Conservation (phyloP, 345 rosid genomes). For the Syzygium aqueum region DNA sequence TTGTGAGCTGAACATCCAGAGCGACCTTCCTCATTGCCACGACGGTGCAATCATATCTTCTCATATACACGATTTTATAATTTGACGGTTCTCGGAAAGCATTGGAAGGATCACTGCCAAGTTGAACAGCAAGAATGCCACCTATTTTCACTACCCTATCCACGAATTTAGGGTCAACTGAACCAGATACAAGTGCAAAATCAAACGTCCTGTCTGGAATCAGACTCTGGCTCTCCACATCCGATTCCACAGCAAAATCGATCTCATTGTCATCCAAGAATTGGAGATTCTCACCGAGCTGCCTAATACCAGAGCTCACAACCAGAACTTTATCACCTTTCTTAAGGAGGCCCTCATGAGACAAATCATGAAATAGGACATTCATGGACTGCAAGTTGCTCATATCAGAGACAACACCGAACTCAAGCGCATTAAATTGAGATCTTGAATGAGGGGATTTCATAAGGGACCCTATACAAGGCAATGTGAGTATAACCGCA, state of each 20-base stretch:
- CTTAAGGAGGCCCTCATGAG: conserved; percentile 35
- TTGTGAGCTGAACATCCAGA: neutral
- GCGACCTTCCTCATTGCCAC: conserved; percentile 29
- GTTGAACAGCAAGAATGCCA: conserved; percentile 28
- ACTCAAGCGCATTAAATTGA: neutral
- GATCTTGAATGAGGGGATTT: conserved; percentile 5
- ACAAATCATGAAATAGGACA: conserved; percentile 27
- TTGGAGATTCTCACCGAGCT: conserved; percentile 7
- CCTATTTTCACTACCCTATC: conserved; percentile 34
- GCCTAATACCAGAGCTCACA: conserved; percentile 14
- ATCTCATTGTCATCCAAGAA: conserved; percentile 18
- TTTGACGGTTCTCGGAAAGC: conserved; percentile 15
- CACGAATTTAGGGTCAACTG: conserved; percentile 11
- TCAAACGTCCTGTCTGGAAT: conserved; percentile 27
- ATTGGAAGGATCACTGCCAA: conserved; percentile 6
- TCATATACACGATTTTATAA: conserved; percentile 26
- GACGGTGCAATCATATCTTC: conserved; percentile 17
- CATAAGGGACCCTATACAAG: conserved; percentile 15
- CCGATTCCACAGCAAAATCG: conserved; percentile 20
- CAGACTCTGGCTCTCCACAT: conserved; percentile 7
- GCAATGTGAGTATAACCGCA: conserved; percentile 22
- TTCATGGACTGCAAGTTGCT: conserved; percentile 19
- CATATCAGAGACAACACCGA: conserved; percentile 3
- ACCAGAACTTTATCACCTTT: conserved; percentile 35
- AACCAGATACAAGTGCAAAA: conserved; percentile 23